Conservation (phyloP, 805 yeast genomes). For the Suhomyces xylopsoci region DNA sequence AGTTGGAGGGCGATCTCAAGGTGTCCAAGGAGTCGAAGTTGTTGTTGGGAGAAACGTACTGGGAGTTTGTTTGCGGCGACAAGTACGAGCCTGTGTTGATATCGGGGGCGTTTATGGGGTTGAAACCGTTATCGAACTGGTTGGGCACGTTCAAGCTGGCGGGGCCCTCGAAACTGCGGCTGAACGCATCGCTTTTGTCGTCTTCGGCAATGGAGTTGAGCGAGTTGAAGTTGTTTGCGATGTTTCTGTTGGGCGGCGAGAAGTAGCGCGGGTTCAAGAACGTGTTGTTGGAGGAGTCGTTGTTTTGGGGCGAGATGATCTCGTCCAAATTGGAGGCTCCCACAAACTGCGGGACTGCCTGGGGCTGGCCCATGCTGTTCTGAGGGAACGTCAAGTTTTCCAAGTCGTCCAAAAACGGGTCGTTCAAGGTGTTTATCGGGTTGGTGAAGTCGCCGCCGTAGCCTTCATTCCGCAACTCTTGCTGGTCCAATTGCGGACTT, state of each 20-base stretch:
- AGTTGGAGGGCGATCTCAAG: conserved; percentile 31
- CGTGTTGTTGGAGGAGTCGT: conserved; percentile 9
- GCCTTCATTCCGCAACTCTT: background rate
- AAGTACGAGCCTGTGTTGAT: conserved; percentile 28
- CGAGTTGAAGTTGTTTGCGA: conserved; percentile 19
- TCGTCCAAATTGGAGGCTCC: conserved; percentile 32
- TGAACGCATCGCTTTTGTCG: conserved; percentile 21
- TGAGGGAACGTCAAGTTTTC: conserved; percentile 15
- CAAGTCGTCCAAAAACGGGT: conserved; percentile 32
- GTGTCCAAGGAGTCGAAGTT: conserved; percentile 31
- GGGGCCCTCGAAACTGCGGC: conserved; percentile 29
- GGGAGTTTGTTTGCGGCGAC: conserved; percentile 31
- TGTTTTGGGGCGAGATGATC: conserved; percentile 32
- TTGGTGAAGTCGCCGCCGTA: conserved; percentile 1
- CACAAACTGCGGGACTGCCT: conserved; percentile 9
- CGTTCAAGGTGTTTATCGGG: conserved; percentile 13
- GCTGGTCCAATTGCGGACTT: background rate
- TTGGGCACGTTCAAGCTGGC: conserved; percentile 27
- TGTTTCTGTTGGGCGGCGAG: conserved; percentile 32
- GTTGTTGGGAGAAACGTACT: conserved; percentile 30
- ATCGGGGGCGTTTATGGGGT: conserved; percentile 12
- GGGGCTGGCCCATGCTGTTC: conserved; percentile 5
- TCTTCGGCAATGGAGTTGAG: conserved; percentile 35
- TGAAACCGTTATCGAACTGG: conserved; percentile 13
- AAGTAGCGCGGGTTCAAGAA: conserved; percentile 40